Evolutionary conservation across 2,329 filamentous ascomycete species (phyloP), one percentile per base, ranked within the genome.

Genomic region (Aspergillus ruber): DNA sequence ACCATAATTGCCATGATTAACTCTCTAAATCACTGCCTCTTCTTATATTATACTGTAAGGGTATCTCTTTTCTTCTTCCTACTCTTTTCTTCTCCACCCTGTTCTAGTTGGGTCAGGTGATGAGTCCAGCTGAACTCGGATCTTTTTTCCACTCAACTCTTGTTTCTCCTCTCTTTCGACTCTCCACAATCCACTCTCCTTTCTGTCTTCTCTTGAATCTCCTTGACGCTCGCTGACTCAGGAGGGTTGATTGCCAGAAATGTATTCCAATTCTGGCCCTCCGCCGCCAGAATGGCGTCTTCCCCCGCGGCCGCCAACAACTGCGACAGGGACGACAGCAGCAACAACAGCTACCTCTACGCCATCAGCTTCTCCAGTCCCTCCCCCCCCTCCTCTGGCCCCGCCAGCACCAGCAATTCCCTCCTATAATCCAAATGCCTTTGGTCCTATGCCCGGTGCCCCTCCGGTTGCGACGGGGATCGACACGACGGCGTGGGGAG

Each of bases 401-500:
- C 60, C 57, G 2, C 12, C 25, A 29, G 25, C 25, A 23, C 55
- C 58, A 3, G 47, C 51, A 5, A 36, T 53, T 15, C 48, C 56
- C 46, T 45, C 51, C 6, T 71, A 70, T 51, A 64, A 61, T 29
- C 66, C 67, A 12, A 62, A 54, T 36, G 62, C 50, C 6, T 71
- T 69, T 50, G 67, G 67, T 4, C 60, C 59, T 18, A 69, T 65
- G 43, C 61, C 64, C 17, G 55, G 55, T 38, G 48, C 57, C 17
- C 25, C 57, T 44, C 55, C 20, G 55, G 50, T 42, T 45, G 36
- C 36, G 36, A 39, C 41, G 18, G 49, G 46, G 6, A 15, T 58
- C 18, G 65, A 72, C 52, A 68, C 68, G 12, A 61, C 65, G 13
- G 56, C 56, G 13, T 74, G 71, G 72, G 72, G 71, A 21, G 70